These are phyloP conservation scores for Nemania abortiva DNA, from an alignment of 2,329 filamentous ascomycete genomes.

Conservation along the genomic window DNA sequence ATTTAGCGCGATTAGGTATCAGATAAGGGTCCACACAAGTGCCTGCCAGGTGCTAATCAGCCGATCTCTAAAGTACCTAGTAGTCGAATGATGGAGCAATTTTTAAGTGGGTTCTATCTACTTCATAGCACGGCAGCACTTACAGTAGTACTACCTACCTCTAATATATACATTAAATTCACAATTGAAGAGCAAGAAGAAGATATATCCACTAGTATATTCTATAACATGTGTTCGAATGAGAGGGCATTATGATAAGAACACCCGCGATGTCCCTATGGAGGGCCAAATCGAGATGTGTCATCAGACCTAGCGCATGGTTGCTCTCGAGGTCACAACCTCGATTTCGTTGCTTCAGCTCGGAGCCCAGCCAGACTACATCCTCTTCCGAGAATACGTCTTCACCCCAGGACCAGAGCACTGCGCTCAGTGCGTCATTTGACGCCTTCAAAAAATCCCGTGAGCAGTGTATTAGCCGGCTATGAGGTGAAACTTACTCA, in stretches of 20 bases:
- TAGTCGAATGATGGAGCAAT: constrained; percentile 10
- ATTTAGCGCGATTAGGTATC: constrained; percentile 1
- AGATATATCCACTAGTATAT: too few species aligned
- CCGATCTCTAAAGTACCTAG: too few species aligned
- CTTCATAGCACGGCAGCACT: too few species aligned
- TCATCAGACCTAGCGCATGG: background rate
- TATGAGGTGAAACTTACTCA: background rate
- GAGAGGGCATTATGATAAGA: constrained; percentile 22
- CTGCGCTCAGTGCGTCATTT: constrained; percentile 22
- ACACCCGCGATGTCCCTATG: background rate
- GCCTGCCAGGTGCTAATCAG: constrained; percentile 7
- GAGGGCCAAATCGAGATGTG: constrained; percentile 25
- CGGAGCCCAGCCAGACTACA: background rate
- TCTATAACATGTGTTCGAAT: background rate
- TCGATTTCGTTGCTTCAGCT: constrained; percentile 16
- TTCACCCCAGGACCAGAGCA: too few species aligned
- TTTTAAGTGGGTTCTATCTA: constrained; percentile 7
- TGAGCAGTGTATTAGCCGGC: constrained; percentile 34
- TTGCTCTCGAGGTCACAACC: background rate
- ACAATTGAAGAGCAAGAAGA: too few species aligned
- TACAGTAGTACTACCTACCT: too few species aligned
- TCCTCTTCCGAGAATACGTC: too few species aligned
- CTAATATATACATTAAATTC: too few species aligned
- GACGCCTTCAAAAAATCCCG: constrained; percentile 38
- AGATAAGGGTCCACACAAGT: constrained; percentile 21